Conservation (phyloP, 2,329 filamentous ascomycete species). For the Talaromyces sp. region DNA sequence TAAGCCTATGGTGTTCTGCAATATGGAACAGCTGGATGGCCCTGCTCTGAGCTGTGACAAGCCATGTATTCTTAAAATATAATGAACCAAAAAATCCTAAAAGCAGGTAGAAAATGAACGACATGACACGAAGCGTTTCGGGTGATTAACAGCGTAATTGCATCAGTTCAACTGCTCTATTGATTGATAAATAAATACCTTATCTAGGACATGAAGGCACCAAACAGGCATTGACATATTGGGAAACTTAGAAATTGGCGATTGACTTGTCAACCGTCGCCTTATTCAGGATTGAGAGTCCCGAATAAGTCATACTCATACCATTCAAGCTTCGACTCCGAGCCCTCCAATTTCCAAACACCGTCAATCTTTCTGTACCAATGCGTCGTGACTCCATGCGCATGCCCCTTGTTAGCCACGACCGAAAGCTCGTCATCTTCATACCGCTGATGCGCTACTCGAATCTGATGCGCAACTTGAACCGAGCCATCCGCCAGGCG, state of each 20-base stretch:
- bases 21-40: background rate
- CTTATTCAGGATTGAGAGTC: background rate
- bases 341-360: constrained; percentile 23
- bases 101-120: background rate
- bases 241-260: too few species aligned
- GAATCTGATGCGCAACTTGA: constrained; percentile 21
- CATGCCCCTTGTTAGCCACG: constrained; percentile 53
- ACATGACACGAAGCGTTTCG: background rate
- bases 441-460: constrained; percentile 55
- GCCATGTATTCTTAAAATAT: constrained; percentile 7
- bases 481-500: constrained; percentile 20
- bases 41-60: constrained; percentile 1
- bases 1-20: background rate
- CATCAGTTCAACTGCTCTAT: background rate
- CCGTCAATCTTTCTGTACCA: constrained; percentile 25
- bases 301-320: constrained; percentile 19
- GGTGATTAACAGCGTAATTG: background rate
- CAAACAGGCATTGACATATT: too few species aligned
- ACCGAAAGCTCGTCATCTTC: constrained; percentile 38
- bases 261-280: too few species aligned
- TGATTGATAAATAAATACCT: too few species aligned
- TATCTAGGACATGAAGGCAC: too few species aligned
- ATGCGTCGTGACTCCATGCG: constrained; percentile 32
- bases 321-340: constrained; percentile 21
- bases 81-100: background rate